Evolutionary conservation across 345 rosid species (phyloP).

Genomic region (Euphorbia tirucalli): DNA sequence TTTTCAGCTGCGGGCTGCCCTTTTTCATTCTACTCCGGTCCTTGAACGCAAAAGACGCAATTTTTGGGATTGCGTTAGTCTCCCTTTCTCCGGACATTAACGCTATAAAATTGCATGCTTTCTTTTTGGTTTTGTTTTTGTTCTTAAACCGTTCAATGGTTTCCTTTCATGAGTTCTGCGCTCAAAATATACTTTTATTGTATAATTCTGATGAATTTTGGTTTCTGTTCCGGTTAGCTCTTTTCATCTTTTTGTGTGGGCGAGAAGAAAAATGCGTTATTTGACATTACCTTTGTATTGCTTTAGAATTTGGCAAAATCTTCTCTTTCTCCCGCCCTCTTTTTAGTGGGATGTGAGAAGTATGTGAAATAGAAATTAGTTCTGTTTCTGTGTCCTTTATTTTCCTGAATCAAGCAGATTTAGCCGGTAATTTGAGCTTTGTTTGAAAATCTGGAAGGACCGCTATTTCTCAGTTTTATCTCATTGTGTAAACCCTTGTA

Average conservation of each 20-base stretch:
- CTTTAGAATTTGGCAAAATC: not conserved
- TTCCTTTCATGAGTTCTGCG: too few relatives aligned
- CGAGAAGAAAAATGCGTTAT: not conserved
- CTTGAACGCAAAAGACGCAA: constrained; percentile 58
- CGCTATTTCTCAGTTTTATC: not conserved
- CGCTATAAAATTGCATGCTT: too few relatives aligned
- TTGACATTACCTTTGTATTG: not conserved
- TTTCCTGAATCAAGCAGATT: not conserved
- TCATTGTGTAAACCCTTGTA: too few relatives aligned
- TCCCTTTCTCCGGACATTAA: constrained; percentile 6
- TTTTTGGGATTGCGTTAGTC: constrained; percentile 40
- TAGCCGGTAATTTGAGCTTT: not conserved
- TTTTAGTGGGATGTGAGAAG: not conserved
- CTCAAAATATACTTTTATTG: not conserved
- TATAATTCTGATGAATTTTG: not conserved
- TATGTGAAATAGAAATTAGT: not conserved
- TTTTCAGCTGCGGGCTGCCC: constrained; percentile 29
- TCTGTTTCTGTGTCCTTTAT: not conserved
- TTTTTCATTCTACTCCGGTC: constrained; percentile 64
- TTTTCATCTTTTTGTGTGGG: not conserved
- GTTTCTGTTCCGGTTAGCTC: too few relatives aligned
- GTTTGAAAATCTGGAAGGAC: not conserved
- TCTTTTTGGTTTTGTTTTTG: not conserved
- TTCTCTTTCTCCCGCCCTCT: not conserved
- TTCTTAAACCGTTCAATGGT: not conserved